Conservation (phyloP, 495 filamentous ascomycete species). For the Penicillium crystallinum region DNA sequence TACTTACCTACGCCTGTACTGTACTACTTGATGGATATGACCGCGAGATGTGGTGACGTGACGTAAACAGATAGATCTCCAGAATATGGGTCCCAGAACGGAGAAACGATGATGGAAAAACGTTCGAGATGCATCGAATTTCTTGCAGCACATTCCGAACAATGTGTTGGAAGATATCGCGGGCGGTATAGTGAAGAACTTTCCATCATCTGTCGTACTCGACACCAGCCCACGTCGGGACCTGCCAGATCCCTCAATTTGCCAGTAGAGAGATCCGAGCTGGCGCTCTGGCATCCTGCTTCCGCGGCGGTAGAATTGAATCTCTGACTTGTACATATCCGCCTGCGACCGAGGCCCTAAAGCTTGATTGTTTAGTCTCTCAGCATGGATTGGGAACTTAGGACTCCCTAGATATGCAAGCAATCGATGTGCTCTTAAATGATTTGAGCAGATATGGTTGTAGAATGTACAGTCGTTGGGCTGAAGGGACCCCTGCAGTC, state of each 20-base stretch:
- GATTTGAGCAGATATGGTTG: too few relatives aligned
- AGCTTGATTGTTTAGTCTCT: background rate
- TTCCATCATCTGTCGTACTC: conserved; percentile 65
- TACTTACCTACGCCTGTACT: too few relatives aligned
- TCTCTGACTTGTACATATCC: conserved; percentile 59
- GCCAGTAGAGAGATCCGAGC: conserved; percentile 63
- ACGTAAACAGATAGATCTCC: conserved; percentile 56
- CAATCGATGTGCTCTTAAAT: too few relatives aligned
- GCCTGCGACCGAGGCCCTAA: conserved; percentile 40
- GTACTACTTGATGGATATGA: too few relatives aligned
- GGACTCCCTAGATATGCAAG: background rate
- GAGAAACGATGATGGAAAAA: conserved; percentile 57
- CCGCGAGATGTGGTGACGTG: too few relatives aligned
- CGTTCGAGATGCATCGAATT: too few relatives aligned
- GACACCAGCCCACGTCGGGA: conserved; percentile 61
- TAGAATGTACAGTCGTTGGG: too few relatives aligned
- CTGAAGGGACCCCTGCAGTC: too few relatives aligned
- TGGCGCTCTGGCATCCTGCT: conserved; percentile 56
- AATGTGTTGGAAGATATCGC: conserved; percentile 58
- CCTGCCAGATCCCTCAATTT: conserved; percentile 66
- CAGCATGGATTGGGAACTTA: background rate
- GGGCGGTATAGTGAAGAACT: conserved; percentile 54
- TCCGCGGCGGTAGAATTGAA: conserved; percentile 61
- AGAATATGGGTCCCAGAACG: conserved; percentile 54
- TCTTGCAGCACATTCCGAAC: too few relatives aligned